Evolutionary conservation across 345 rosid species (phyloP), one percentile per base, ranked within the genome.

Genomic region (Melastoma malabathricum): DNA sequence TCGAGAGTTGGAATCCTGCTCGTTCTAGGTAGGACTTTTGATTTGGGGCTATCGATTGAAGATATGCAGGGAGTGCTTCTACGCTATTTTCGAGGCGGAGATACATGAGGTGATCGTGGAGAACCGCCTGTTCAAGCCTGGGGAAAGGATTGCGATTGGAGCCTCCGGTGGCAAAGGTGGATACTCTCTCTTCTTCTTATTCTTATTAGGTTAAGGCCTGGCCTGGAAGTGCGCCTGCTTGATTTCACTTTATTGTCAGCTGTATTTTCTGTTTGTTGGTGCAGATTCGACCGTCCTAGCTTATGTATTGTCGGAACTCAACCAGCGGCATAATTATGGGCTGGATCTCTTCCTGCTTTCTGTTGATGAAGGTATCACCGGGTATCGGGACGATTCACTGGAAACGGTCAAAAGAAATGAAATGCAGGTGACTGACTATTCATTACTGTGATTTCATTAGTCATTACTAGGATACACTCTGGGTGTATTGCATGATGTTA

Each of bases 141-240:
- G 89, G 46, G 88, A 92, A 31, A 82, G 96, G 2, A 67, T 92
- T 55, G 98, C 78, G 15, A 79, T 92, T 6, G 95, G 96, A 48
- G 96, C 93, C 5, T 92, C 98, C 2, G 95, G 95, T 44, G 98
- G 98, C 47, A 92, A 92, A 87, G 93, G 96, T 86, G 27, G n/a
- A n/a, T n/a, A n/a, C n/a, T 13, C 4, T 48, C 48, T 13, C 51
- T 54, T 47, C 3, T 39, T 25, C 2, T 53, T 45, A 2, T 13
- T 7, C 15, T 20, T 31, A 13, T 2, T 29, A n/a, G 10, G 19
- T 16, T 16, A 44, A 44, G 50, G 18, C 15, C 19, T 17, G 18
- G 16, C 9, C 9, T 15, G 16, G 15, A 47, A 47, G 15, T 16
- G 19, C 15, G 15, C 31, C 31, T 27, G 6, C 31, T 6, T 27